Percentiles rank a stretch among this genome's conserved stretches.
phyloP scores from a whole-genome alignment of 2,329 filamentous ascomycete genomes.

The Fusarium ambrosium region DNA sequence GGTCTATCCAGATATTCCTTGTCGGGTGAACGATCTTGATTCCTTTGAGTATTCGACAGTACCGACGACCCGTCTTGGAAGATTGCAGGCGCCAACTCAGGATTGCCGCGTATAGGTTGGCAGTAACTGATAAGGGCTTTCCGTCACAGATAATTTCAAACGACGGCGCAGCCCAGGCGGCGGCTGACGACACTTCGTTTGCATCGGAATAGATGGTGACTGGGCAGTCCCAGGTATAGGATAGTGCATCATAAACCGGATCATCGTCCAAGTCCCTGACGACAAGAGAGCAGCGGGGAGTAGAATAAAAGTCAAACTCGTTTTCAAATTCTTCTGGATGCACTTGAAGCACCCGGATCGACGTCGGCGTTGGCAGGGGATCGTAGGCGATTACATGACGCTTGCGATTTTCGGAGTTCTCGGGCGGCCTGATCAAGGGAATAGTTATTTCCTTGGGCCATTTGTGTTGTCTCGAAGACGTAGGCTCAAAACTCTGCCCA shows the following conservation, averaged over 20 bases:
- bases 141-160: neutral
- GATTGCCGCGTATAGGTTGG: neutral
- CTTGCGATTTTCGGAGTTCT: neutral
- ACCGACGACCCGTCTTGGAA: neutral
- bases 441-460: neutral
- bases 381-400: accelerated
- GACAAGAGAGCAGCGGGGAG: neutral
- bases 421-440: neutral
- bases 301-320: neutral
- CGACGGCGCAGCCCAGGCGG: neutral
- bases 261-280: neutral
- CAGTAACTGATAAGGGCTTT: neutral
- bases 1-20: neutral
- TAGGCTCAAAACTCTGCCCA: neutral
- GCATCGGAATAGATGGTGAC: neutral
- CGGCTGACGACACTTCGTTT: neutral
- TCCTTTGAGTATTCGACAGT: neutral
- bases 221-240: neutral
- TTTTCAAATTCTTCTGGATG: neutral
- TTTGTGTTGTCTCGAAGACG: neutral
- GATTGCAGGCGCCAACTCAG: neutral
- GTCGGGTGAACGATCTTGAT: too few relatives aligned
- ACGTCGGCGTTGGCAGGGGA: neutral
- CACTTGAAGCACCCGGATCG: neutral
- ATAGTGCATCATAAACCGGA: neutral